Base-by-base conservation (phyloP, 306 rosid genomes). In the Vicia sativa region DNA sequence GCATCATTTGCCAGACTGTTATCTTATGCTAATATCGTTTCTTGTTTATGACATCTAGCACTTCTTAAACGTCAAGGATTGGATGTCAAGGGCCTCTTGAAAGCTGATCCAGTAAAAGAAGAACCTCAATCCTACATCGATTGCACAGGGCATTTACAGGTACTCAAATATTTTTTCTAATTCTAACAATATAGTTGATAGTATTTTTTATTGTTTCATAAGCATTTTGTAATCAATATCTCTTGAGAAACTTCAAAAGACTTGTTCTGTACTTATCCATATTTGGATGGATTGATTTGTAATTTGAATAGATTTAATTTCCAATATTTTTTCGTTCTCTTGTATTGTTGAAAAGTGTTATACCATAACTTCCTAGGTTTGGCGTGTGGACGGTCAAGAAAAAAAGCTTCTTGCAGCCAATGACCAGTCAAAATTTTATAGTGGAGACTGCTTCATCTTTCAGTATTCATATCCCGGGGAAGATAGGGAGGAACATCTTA, bases 91-190 rank as follows among this genome's bases (percentile, higher is more conserved):
- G 99, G 99, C 69, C 90, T 95, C 46, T 21, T 95, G 84, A 95
- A 95, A 84, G 69, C 88, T 66, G 96, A 88, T 67, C 89, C 95
- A 10, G 95, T 82, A 57, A 88, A 88, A 88, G 97, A 95, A 84
- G 99, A 95, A 79, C 97, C 95, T 67, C 79, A 95, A 77, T 79
- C 97, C 35, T 50, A 82, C 81, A 95, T 95, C 67, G 99, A 95
- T 84, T 91, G 97, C 91, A 95, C 99, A 14, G 99, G 99, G 54
- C 83, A 83, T 79, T 74, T 95, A 74, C 99, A 91, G 96, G 99
- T 95, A 68, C 61, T 60, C 28, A 74, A 65, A 68, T 66, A 50
- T 21, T 21, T 21, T 21, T 21, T 21, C 23, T 21, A 21, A 21
- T 21, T 21, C 23, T 2, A 21, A 21, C 23, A 21, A 21, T 21